These are phyloP conservation scores for Diversispora eburnea DNA, from an alignment of 192 early-diverging fungal genomes.

Conservation along the genomic window DNA sequence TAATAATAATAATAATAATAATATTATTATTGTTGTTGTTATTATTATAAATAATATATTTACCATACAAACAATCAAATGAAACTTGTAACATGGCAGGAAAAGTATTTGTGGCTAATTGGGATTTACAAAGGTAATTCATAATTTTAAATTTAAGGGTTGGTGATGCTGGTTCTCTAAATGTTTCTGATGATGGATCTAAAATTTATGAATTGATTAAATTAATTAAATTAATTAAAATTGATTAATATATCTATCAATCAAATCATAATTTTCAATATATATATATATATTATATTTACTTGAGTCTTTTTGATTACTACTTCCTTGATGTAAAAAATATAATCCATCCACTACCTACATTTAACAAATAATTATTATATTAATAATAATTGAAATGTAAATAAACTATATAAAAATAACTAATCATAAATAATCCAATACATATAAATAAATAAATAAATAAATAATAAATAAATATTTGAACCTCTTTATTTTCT, in stretches of 20 bases:
- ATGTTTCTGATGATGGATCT: conserved; percentile 32
- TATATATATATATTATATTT: conserved; percentile 29
- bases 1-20: background rate
- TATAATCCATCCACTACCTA: conserved; percentile 44
- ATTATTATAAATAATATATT: background rate
- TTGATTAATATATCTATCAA: background rate
- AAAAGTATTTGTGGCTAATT: conserved; percentile 62
- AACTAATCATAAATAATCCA: background rate
- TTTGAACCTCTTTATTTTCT: conserved; percentile 59
- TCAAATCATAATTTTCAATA: too few relatives aligned
- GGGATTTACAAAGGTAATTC: conserved; percentile 60
- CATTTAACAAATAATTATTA: background rate
- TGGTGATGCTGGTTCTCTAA: conserved; percentile 44
- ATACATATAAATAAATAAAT: background rate
- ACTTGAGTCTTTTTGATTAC: conserved; percentile 21
- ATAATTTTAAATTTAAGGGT: conserved; percentile 62
- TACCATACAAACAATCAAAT: conserved; percentile 79
- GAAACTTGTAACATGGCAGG: conserved; percentile 68
- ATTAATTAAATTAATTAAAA: background rate
- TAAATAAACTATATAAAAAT: background rate
- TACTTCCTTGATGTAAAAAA: conserved; percentile 61
- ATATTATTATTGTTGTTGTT: background rate
- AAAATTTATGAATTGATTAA: background rate
- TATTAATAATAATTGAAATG: background rate
- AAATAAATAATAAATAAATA: background rate